Evolutionary conservation across 2,329 filamentous ascomycete species (phyloP).

Genomic region (Colletotrichum sp.): DNA sequence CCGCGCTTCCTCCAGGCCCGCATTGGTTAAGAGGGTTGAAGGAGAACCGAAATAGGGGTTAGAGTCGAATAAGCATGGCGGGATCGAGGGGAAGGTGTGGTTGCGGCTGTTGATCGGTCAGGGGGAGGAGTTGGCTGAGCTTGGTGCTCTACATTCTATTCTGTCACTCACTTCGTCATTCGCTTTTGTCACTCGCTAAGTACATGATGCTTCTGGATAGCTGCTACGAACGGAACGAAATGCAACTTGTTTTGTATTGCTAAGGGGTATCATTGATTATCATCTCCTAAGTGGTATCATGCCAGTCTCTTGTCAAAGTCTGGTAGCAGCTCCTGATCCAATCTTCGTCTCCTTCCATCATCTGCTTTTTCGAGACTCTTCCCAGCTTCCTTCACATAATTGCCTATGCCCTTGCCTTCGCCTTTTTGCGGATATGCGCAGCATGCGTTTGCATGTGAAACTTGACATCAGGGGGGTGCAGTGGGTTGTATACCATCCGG

Average conservation of each 20-base stretch:
- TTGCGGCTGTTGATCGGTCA: not conserved
- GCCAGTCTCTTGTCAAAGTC: not conserved
- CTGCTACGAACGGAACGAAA: not conserved
- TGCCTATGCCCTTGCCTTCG: not conserved
- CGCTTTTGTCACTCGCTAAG: not conserved
- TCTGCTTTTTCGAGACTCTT: not conserved
- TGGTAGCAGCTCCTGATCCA: not conserved
- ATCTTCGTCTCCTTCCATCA: not conserved
- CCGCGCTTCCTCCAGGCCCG: conserved; percentile 26
- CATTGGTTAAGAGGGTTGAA: conserved; percentile 16
- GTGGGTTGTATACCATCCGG: conserved; percentile 48
- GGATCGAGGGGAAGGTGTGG: not conserved
- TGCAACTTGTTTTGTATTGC: not conserved
- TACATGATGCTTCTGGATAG: not conserved
- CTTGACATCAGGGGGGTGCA: conserved; percentile 48
- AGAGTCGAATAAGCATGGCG: not conserved
- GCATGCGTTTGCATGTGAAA: conserved; percentile 44
- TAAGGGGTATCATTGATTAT: conserved; percentile 11
- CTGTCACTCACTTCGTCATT: not conserved
- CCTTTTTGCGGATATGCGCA: not conserved
- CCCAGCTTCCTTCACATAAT: accelerated
- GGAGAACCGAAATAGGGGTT: accelerated
- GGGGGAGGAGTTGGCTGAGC: not conserved
- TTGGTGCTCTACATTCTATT: not conserved
- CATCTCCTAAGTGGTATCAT: not conserved